Evolutionary conservation across 345 rosid genomes (phyloP).

Genomic region (Lumnitzera littorea): DNA sequence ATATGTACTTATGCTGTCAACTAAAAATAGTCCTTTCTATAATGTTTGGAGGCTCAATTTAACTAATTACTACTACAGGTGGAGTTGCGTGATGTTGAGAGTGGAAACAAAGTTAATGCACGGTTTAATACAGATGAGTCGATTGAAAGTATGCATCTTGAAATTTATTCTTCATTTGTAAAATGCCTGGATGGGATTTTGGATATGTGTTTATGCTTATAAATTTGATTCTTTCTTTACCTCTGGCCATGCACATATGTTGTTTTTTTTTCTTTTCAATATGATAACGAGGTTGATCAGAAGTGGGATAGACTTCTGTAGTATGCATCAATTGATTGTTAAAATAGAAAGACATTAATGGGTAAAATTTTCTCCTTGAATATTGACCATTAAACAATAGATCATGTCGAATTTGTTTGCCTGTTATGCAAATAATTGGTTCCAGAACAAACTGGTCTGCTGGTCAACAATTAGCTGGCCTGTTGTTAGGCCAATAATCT

Average conservation of each 20-base stretch:
- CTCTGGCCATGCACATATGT: background rate
- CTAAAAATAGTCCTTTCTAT: background rate
- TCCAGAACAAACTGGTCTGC: no score
- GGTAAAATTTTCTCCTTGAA: no score
- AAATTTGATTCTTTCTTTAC: background rate
- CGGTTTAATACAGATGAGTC: slow-evolving; percentile 87
- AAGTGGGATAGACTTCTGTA: no score
- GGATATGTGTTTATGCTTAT: slow-evolving; percentile 4
- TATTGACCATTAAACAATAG: no score
- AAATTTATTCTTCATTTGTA: background rate
- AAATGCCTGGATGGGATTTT: no score
- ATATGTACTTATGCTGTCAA: background rate
- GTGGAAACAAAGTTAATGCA: slow-evolving; percentile 68
- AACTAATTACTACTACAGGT: slow-evolving; percentile 25
- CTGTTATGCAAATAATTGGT: no score
- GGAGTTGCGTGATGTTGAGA: slow-evolving; percentile 92
- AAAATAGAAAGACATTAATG: no score
- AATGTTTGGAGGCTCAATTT: background rate
- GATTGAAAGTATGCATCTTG: slow-evolving; percentile 58
- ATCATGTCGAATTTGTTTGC: no score
- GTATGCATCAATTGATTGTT: background rate
- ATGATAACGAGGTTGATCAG: no score
- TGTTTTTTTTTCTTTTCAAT: no score
- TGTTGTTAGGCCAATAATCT: no score
- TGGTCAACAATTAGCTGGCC: no score